Conservation (phyloP, 306 rosid genomes). For the Lotus japonicus region DNA sequence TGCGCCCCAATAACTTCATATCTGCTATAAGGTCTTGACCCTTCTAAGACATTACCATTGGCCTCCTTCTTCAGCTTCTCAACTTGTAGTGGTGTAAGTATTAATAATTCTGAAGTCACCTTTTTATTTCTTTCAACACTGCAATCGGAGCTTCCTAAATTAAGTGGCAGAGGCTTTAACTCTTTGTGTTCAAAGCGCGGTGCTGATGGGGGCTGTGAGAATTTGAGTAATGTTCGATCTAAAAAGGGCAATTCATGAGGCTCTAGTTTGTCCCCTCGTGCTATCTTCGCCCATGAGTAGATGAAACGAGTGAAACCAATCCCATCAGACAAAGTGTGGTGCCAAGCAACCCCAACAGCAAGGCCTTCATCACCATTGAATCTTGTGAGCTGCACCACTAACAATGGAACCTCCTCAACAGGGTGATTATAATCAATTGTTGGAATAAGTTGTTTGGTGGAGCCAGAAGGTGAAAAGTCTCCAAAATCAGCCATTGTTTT, state of each 20-base stretch:
- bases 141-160: background rate
- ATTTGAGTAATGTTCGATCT: background rate
- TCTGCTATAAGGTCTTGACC: background rate
- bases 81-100: background rate
- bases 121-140: background rate
- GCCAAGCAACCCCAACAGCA: background rate
- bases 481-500: slow-evolving; percentile 11
- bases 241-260: background rate
- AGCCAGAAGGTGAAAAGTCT: background rate
- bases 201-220: background rate
- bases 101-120: background rate
- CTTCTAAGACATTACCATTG: background rate
- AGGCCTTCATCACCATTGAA: background rate
- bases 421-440: background rate
- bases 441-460: slow-evolving; percentile 6
- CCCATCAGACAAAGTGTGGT: too few species aligned
- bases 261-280: too few species aligned
- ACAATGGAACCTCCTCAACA: background rate
- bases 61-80: background rate
- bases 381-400: background rate
- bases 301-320: too few species aligned
- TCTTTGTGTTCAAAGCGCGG: slow-evolving; percentile 1
- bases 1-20: slow-evolving; percentile 11
- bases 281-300: too few species aligned
- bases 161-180: background rate